These are phyloP conservation scores for Cercospora zeina DNA, from an alignment of 2,329 filamentous ascomycete genomes.

Conservation along the genomic window DNA sequence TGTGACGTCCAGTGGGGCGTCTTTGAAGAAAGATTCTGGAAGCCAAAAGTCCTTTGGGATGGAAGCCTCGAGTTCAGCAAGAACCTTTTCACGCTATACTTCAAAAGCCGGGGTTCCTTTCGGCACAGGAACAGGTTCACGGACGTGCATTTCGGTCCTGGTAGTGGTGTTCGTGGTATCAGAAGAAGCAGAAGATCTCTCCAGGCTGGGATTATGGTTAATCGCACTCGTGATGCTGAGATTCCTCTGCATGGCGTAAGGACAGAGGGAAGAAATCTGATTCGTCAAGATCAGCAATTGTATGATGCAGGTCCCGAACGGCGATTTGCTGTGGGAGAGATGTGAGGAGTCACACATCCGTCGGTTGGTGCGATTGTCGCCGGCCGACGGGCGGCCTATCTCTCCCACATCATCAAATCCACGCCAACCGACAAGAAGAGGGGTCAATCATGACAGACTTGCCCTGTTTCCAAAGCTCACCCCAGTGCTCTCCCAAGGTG, in stretches of 20 bases:
- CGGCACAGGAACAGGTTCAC: conserved; percentile 13
- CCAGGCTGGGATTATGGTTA: not conserved
- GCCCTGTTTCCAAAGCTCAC: not conserved
- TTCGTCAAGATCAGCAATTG: not conserved
- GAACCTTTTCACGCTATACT: conserved; percentile 8
- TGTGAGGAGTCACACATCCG: not conserved
- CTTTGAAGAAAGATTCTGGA: conserved; percentile 13
- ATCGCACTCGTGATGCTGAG: not conserved
- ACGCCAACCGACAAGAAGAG: not conserved
- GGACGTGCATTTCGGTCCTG: not conserved
- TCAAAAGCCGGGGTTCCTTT: conserved; percentile 17
- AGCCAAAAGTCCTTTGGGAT: conserved; percentile 17
- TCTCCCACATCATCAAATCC: not conserved
- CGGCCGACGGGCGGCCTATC: not conserved
- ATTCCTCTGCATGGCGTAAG: not conserved
- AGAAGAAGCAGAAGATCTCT: not conserved
- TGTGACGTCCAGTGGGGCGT: conserved; percentile 21
- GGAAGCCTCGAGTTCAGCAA: conserved; percentile 13
- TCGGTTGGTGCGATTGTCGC: not conserved
- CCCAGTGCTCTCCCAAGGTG: not conserved
- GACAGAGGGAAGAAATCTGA: not conserved
- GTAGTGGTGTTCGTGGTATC: not conserved
- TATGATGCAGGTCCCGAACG: not conserved
- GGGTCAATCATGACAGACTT: not conserved
- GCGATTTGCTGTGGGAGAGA: not conserved